These are phyloP conservation scores for Fusarium camptoceras DNA, from an alignment of 2,329 filamentous ascomycete species.

Conservation along the genomic window DNA sequence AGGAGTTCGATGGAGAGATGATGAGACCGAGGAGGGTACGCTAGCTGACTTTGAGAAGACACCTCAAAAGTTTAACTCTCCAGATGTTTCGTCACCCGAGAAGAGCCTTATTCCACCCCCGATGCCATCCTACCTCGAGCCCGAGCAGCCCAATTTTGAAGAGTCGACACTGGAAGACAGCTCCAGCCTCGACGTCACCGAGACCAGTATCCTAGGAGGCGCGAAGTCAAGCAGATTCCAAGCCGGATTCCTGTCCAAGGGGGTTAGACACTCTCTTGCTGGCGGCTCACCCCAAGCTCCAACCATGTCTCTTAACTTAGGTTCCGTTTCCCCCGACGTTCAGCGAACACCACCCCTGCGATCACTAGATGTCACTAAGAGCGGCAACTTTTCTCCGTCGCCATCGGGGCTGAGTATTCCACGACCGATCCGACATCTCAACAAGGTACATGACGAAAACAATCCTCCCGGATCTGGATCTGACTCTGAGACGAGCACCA, in stretches of 20 bases:
- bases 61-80: conserved; percentile 74
- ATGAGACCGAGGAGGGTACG: conserved; percentile 83
- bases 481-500: conserved; percentile 62
- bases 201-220: conserved; percentile 49
- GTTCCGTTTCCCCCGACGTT: conserved; percentile 56
- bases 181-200: conserved; percentile 69
- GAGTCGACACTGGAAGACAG: conserved; percentile 42
- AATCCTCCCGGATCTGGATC: conserved; percentile 61
- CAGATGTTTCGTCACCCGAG: conserved; percentile 47
- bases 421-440: conserved; percentile 51
- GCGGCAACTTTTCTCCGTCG: conserved; percentile 63
- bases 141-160: conserved; percentile 7
- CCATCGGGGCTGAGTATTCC: conserved; percentile 49
- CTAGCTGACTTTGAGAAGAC: conserved; percentile 94
- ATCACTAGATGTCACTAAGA: conserved; percentile 62
- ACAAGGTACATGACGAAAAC: conserved; percentile 63
- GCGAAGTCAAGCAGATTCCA: conserved; percentile 83
- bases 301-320: conserved; percentile 67
- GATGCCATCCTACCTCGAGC: conserved; percentile 38
- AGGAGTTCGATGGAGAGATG: conserved; percentile 92
- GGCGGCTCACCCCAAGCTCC: conserved; percentile 70
- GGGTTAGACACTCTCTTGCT: conserved; percentile 54
- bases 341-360: conserved; percentile 59
- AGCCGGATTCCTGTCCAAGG: conserved; percentile 82
- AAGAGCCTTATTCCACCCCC: conserved; percentile 51